Percentiles rank a stretch among this genome's conserved stretches.
Evolutionary conservation across 208 protist genomes (phyloP).

Genomic region (Crithidia acanthocephali): DNA sequence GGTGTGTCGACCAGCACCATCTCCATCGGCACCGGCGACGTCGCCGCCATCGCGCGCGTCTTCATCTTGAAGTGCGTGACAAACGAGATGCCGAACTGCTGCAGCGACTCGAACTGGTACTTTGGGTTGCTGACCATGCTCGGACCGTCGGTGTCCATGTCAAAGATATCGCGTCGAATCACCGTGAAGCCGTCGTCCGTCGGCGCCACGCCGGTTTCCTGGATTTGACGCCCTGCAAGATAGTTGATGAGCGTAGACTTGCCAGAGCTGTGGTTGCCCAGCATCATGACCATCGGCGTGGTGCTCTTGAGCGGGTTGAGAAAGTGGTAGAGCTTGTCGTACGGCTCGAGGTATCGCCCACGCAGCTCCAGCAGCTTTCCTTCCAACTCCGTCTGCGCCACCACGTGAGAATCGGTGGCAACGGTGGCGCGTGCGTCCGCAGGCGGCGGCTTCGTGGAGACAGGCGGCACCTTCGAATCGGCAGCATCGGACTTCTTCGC

Average conservation of each 20-base stretch:
- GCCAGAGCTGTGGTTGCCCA: constrained; percentile 92
- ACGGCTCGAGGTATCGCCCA: constrained; percentile 36
- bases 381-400: constrained; percentile 39
- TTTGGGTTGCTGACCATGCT: constrained; percentile 72
- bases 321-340: constrained; percentile 34
- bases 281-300: constrained; percentile 87
- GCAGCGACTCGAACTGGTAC: constrained; percentile 76
- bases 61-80: constrained; percentile 84
- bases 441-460: no score
- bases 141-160: constrained; percentile 81
- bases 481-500: no score
- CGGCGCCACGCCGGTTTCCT: constrained; percentile 88
- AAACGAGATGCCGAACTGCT: constrained; percentile 79
- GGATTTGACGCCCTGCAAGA: constrained; percentile 71
- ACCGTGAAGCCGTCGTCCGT: constrained; percentile 93
- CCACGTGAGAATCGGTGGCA: constrained; percentile 4
- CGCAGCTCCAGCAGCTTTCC: constrained; percentile 35
- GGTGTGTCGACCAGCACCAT: constrained; percentile 92
- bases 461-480: no score
- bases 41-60: constrained; percentile 50
- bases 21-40: constrained; percentile 51
- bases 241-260: constrained; percentile 94
- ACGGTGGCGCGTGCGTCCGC: neutral
- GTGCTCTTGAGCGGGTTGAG: constrained; percentile 53
- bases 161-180: constrained; percentile 61